Evolutionary conservation across 768 basidiomycete genomes (phyloP), one percentile per base, ranked within the genome.

Genomic region (Termitomyces sp.): DNA sequence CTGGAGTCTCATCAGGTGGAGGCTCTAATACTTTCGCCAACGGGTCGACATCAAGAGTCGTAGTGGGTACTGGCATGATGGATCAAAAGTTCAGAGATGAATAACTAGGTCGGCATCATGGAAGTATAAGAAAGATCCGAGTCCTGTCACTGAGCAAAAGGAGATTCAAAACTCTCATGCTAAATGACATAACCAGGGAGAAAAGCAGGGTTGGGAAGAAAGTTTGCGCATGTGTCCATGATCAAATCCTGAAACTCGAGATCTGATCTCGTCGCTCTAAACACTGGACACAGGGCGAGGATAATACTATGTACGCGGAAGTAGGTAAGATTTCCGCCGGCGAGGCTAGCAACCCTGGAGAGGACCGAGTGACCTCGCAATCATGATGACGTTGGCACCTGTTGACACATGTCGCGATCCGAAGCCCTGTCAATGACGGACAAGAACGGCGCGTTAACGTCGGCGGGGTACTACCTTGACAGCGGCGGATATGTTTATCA

Each of bases 11-110:
- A 63, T 80, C 74, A 1, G 75, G 73, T 0, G 86, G 83, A 1
- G 87, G 87, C 0, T 79, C 81, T 5, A 84, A 70, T 1, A 76
- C 77, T 7, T 71, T 67, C 0, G 80, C 59, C 31, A 86, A 74
- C 14, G 86, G 86, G 64, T 87, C 86, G 40, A 75, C 71, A 10
- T 78, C 78, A 15, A 63, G 62, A 46, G 37, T 40, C 20, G 56
- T 55, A 40, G 50, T 59, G 40, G 58, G 55, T 37, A 49, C 45
- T 42, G 49, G 51, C 56, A 60, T 57, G 38, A 48, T 37, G 47
- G 40, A n/a, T 36, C 29, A 52, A 38, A 54, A 31, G 53, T 36
- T 48, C 12, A 47, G 52, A 49, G 42, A 45, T 8, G 34, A 52
- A 56, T 43, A 42, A 53, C 29, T 45, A 20, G 42, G 20, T 45